These are phyloP conservation scores for Cladosporium phlei DNA, from an alignment of 2,329 filamentous ascomycete species.

Conservation along the genomic window DNA sequence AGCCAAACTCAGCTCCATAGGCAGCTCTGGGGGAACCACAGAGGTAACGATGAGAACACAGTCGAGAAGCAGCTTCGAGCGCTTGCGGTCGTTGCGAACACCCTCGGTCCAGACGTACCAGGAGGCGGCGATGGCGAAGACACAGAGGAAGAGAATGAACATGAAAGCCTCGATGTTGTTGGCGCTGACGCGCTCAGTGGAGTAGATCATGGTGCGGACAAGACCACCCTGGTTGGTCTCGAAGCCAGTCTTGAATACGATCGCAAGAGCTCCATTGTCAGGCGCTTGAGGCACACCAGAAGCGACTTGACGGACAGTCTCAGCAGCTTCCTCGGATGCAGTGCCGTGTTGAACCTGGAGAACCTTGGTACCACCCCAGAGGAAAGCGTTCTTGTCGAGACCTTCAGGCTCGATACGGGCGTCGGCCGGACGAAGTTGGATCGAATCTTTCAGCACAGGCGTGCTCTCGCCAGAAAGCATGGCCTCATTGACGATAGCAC, in stretches of 20 bases:
- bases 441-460: slow-evolving; percentile 89
- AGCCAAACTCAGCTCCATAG: slow-evolving; percentile 95
- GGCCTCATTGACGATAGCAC: slow-evolving; percentile 96
- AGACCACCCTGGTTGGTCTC: slow-evolving; percentile 97
- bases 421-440: slow-evolving; percentile 81
- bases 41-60: slow-evolving; percentile 97
- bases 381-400: slow-evolving; percentile 91
- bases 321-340: slow-evolving; percentile 60
- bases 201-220: slow-evolving; percentile 99
- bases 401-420: slow-evolving; percentile 79
- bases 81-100: slow-evolving; percentile 88
- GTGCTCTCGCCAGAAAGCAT: slow-evolving; percentile 99
- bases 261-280: slow-evolving; percentile 87
- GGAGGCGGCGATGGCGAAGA: slow-evolving; percentile 94
- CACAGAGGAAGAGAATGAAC: slow-evolving; percentile 92
- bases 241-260: slow-evolving; percentile 96
- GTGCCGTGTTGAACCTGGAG: slow-evolving; percentile 89
- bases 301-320: slow-evolving; percentile 58
- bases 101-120: slow-evolving; percentile 99
- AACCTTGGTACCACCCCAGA: slow-evolving; percentile 96
- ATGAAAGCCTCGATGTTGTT: slow-evolving; percentile 95
- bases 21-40: slow-evolving; percentile 94
- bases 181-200: slow-evolving; percentile 96
- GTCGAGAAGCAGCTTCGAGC: slow-evolving; percentile 93
- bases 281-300: slow-evolving; percentile 80